Conservation (phyloP, 371 early-diverging fungal genomes). For the Zychaea mexicana region DNA sequence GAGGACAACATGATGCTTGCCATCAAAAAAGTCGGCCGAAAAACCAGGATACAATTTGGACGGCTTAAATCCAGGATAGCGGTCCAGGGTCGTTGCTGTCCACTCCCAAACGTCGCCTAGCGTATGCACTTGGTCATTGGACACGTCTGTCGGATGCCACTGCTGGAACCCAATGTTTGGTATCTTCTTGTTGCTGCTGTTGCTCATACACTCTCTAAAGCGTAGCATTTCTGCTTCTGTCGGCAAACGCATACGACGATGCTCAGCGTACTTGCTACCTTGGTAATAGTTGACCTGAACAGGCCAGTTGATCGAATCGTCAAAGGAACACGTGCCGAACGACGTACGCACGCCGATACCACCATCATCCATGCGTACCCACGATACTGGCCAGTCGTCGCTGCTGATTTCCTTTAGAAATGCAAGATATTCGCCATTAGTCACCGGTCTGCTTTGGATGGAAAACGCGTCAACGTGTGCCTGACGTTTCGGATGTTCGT, state of each 20-base stretch:
- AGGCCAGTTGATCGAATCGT: conserved; percentile 69
- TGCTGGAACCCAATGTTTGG: conserved; percentile 61
- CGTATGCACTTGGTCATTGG: conserved; percentile 40
- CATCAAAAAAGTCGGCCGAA: conserved; percentile 88
- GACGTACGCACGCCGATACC: conserved; percentile 62
- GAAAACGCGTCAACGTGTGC: conserved; percentile 49
- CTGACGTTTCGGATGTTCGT: conserved; percentile 68
- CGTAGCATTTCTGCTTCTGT: conserved; percentile 65
- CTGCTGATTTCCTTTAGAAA: conserved; percentile 48
- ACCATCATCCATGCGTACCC: conserved; percentile 35
- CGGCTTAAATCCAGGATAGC: conserved; percentile 59
- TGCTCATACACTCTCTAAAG: conserved; percentile 22
- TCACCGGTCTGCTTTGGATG: conserved; percentile 81
- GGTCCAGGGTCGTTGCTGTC: conserved; percentile 70
- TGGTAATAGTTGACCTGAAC: conserved; percentile 72
- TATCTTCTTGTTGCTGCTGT: conserved; percentile 18
- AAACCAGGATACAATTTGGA: conserved; percentile 86
- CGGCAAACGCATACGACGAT: conserved; percentile 60
- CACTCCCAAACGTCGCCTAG: conserved; percentile 86
- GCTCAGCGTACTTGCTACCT: conserved; percentile 68
- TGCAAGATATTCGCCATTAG: conserved; percentile 73
- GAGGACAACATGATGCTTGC: conserved; percentile 79
- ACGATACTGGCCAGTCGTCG: conserved; percentile 45
- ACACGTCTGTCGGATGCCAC: conserved; percentile 63
- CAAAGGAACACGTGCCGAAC: conserved; percentile 62